Conservation (phyloP, 768 basidiomycete species). For the Tulasnella sp. region DNA sequence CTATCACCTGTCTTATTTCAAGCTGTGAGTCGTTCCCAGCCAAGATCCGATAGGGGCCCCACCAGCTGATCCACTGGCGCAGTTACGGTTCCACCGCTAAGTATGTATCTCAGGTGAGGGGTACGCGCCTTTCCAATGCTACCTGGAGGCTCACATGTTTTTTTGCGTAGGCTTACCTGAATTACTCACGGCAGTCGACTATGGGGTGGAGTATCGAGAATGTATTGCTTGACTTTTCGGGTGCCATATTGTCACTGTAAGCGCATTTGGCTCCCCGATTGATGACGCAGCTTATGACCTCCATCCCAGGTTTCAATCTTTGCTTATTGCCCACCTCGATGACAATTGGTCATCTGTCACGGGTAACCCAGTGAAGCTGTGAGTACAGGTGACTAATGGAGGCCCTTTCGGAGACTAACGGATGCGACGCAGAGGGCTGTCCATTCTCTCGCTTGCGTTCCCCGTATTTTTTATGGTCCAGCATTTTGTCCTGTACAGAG, state of each 20-base stretch:
- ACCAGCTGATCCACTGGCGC: not conserved
- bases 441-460: constrained; percentile 36
- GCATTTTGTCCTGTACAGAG: constrained; percentile 37
- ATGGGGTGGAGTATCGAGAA: constrained; percentile 37
- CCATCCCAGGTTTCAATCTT: constrained; percentile 33
- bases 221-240: constrained; percentile 40
- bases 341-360: constrained; percentile 35
- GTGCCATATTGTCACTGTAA: constrained; percentile 35
- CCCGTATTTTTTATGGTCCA: constrained; percentile 37
- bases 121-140: not conserved
- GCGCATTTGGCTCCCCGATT: not conserved
- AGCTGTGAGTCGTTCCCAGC: constrained; percentile 35
- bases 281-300: not conserved
- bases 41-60: not conserved
- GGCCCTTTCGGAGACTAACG: not conserved
- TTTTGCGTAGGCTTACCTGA: constrained; percentile 35
- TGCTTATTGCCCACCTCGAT: constrained; percentile 36
- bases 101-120: constrained; percentile 42
- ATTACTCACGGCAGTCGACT: constrained; percentile 40
- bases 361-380: constrained; percentile 34
- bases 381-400: not conserved
- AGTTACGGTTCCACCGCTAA: constrained; percentile 40
- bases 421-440: constrained; percentile 33
- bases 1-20: constrained; percentile 38
- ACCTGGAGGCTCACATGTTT: not conserved